A percentile compares a stretch with the other conserved stretches of the same genome.
phyloP scores from a whole-genome alignment of 1,284 basidiomycete species.

The Stereum hirsutum region DNA sequence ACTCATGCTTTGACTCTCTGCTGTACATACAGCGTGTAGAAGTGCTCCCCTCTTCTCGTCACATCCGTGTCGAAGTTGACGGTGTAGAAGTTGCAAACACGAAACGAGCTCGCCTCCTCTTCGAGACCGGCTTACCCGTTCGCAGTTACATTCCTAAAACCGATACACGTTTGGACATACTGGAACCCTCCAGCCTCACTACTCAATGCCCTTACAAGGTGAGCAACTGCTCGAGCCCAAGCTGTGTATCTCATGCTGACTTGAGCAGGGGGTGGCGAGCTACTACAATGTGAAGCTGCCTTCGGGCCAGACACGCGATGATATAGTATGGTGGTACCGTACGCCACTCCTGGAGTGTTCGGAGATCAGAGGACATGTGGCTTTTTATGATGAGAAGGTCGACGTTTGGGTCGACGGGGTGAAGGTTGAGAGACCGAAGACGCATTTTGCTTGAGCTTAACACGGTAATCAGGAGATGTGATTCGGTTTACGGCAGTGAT shows the following conservation, averaged over 20 bases:
- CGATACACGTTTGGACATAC: slow-evolving; percentile 42
- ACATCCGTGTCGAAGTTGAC: slow-evolving; percentile 49
- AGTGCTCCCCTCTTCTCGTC: slow-evolving; percentile 47
- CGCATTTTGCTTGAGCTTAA: neutral
- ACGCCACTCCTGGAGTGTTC: slow-evolving; percentile 40
- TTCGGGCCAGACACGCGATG: slow-evolving; percentile 30
- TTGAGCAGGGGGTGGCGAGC: slow-evolving; percentile 43
- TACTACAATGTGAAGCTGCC: slow-evolving; percentile 45
- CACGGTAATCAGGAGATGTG: too few species aligned
- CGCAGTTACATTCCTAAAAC: slow-evolving; percentile 54
- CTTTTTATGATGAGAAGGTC: slow-evolving; percentile 61
- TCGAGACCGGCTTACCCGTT: slow-evolving; percentile 46
- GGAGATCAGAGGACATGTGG: slow-evolving; percentile 41
- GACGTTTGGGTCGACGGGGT: slow-evolving; percentile 53
- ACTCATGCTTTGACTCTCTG: neutral
- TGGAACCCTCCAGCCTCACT: slow-evolving; percentile 34
- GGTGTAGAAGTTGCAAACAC: slow-evolving; percentile 57
- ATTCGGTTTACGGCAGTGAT: too few species aligned
- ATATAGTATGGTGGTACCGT: slow-evolving; percentile 58
- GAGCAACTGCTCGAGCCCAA: slow-evolving; percentile 3
- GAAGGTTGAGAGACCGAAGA: slow-evolving; percentile 4
- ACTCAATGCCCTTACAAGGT: slow-evolving; percentile 62
- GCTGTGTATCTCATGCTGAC: slow-evolving; percentile 2
- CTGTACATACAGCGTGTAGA: slow-evolving; percentile 39
- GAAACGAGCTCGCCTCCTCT: slow-evolving; percentile 40